Evolutionary conservation across 768 basidiomycete species (phyloP).

Genomic region (Lentinula guzmanii): DNA sequence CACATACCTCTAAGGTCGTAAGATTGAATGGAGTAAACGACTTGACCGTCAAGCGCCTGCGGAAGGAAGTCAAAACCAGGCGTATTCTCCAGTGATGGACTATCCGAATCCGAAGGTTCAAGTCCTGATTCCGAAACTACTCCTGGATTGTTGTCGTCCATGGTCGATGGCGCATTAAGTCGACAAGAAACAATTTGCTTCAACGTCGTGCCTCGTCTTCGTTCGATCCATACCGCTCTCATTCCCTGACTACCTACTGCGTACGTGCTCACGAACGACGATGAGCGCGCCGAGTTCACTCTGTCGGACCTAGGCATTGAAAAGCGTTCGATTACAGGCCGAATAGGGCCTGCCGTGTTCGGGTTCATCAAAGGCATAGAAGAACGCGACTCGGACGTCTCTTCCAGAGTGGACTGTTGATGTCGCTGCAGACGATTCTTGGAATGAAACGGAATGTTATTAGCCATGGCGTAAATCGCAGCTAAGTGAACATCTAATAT

Average conservation of each 20-base stretch:
- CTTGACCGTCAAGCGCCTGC: constrained; percentile 18
- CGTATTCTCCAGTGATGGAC: background rate
- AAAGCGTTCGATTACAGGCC: background rate
- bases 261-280: constrained; percentile 41
- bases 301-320: background rate
- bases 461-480: constrained; percentile 37
- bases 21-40: constrained; percentile 26
- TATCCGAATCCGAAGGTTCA: background rate
- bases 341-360: background rate
- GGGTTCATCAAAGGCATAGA: background rate
- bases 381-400: background rate
- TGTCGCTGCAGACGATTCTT: background rate
- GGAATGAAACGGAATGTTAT: constrained; percentile 12
- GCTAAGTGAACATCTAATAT: constrained; percentile 34
- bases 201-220: constrained; percentile 33
- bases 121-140: background rate
- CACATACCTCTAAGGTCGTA: constrained; percentile 34
- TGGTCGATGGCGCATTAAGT: constrained; percentile 6
- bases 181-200: constrained; percentile 40
- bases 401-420: background rate
- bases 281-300: background rate
- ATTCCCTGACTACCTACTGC: constrained; percentile 41
- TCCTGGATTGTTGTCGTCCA: background rate
- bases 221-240: constrained; percentile 53
- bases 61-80: background rate